Evolutionary conservation across 75 land plant genomes (phyloP).

Genomic region (Ceratopteris richardii): DNA sequence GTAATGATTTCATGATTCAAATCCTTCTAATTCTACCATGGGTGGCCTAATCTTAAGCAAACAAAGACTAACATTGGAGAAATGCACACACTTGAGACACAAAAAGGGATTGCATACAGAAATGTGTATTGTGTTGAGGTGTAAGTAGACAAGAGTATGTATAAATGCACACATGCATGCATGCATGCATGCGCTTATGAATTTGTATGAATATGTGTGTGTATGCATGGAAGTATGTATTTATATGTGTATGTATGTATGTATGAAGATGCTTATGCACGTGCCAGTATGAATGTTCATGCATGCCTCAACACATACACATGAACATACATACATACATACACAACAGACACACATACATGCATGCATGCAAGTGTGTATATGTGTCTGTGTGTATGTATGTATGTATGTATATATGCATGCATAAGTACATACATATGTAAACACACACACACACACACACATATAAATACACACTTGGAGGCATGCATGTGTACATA

Average conservation of each 20-base stretch:
- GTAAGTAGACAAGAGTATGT: not conserved
- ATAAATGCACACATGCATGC: not conserved
- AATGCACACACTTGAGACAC: not conserved
- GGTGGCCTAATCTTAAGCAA: not conserved
- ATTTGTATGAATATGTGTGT: no score
- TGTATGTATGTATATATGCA: not conserved
- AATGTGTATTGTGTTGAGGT: no score
- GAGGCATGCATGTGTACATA: not conserved
- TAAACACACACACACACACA: no score
- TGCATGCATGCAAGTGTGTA: not conserved
- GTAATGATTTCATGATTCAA: not conserved
- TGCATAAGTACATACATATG: not conserved
- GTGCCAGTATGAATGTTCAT: not conserved
- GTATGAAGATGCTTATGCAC: not conserved
- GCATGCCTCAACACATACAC: not conserved
- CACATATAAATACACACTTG: not conserved
- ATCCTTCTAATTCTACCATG: not conserved
- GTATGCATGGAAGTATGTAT: no score
- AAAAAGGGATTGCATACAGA: not conserved
- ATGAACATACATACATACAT: not conserved
- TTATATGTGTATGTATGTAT: no score
- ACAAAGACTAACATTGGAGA: not conserved
- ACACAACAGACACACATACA: slow-evolving; percentile 4
- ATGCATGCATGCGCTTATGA: no score
- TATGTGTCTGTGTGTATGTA: not conserved